Conservation (phyloP, 1,284 basidiomycete species). For the Megacollybia platyphylla region DNA sequence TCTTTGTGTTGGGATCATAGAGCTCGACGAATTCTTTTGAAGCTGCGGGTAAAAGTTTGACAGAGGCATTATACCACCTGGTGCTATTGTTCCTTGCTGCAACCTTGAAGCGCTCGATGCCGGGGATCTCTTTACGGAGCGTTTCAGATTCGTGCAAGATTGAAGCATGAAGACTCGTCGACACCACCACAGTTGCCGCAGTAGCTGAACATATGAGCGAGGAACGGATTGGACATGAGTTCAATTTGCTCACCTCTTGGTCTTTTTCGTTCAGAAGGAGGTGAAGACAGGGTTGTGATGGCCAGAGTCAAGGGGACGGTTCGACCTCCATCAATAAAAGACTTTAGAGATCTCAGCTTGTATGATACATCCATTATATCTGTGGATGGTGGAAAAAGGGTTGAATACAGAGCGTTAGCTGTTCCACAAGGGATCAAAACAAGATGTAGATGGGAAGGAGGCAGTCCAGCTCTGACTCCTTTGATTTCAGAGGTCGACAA, state of each 20-base stretch:
- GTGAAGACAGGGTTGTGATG: conserved; percentile 31
- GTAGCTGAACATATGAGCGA: conserved; percentile 11
- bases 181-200: conserved; percentile 52
- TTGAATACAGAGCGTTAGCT: conserved; percentile 86
- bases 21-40: conserved; percentile 31
- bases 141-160: conserved; percentile 75
- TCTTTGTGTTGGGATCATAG: conserved; percentile 40
- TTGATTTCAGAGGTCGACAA: conserved; percentile 24
- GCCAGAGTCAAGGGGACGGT: conserved; percentile 42
- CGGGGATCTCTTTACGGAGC: conserved; percentile 57
- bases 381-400: conserved; percentile 32
- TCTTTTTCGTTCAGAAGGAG: conserved; percentile 13
- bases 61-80: conserved; percentile 59
- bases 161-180: conserved; percentile 79
- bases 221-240: not conserved
- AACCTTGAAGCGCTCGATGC: conserved; percentile 77
- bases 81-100: conserved; percentile 70
- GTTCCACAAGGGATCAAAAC: conserved; percentile 71
- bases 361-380: conserved; percentile 20
- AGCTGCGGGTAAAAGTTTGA: conserved; percentile 37
- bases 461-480: conserved; percentile 8
- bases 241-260: conserved; percentile 9
- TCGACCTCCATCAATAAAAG: conserved; percentile 23
- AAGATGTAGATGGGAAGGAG: not conserved
- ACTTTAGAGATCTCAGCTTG: conserved; percentile 40